Conservation (phyloP, 192 early-diverging fungal species). For the Coemansia sp. region DNA sequence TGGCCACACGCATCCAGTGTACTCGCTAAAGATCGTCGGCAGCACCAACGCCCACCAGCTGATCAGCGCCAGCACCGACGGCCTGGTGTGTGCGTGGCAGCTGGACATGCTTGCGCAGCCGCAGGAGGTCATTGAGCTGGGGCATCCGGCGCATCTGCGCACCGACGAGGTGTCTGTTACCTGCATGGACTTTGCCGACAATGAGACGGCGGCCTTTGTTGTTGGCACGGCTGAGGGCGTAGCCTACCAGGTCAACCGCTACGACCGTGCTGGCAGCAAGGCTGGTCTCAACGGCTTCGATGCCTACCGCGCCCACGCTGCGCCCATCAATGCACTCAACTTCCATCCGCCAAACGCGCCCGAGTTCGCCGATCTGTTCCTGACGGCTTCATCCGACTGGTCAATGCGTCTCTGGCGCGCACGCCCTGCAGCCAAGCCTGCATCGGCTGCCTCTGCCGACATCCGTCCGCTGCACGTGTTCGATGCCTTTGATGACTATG, state of each 20-base stretch:
- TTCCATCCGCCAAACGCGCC: conserved; percentile 79
- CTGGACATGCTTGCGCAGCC: conserved; percentile 98
- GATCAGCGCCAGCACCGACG: conserved; percentile 92
- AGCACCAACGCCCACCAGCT: conserved; percentile 95
- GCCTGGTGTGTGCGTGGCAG: conserved; percentile 94
- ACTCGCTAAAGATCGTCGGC: conserved; percentile 85
- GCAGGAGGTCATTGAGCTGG: conserved; percentile 83
- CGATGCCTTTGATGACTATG: conserved; percentile 92
- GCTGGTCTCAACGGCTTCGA: conserved; percentile 90
- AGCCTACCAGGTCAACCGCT: conserved; percentile 93
- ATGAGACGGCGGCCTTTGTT: conserved; percentile 91
- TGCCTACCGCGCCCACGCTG: conserved; percentile 85
- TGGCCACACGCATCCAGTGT: conserved; percentile 97
- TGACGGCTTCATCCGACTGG: conserved; percentile 96
- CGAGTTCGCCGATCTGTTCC: conserved; percentile 91
- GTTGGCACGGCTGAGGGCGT: conserved; percentile 96
- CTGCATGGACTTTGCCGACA: conserved; percentile 84
- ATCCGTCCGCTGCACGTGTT: conserved; percentile 81
- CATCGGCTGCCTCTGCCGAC: conserved; percentile 33
- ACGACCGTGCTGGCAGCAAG: conserved; percentile 94
- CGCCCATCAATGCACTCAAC: conserved; percentile 82
- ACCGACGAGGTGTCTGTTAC: conserved; percentile 96
- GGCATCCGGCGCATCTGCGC: conserved; percentile 70
- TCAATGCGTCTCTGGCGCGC: conserved; percentile 94
- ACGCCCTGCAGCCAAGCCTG: conserved; percentile 56